Evolutionary conservation across 2,329 filamentous ascomycete genomes (phyloP), one percentile per base, ranked within the genome.

Genomic region (Trichoderma breve): DNA sequence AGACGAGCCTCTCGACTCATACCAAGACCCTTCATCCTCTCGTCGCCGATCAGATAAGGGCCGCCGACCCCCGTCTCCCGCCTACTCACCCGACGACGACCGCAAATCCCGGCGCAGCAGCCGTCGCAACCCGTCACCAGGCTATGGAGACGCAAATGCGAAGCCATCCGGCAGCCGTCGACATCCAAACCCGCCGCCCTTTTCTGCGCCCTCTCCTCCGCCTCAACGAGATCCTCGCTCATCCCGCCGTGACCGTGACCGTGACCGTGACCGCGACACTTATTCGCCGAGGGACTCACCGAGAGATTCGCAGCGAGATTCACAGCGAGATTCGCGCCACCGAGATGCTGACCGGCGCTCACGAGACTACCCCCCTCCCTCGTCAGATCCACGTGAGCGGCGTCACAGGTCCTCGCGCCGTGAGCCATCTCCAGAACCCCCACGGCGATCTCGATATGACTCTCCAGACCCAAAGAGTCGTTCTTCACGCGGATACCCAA

Each of bases 401-500:
- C 61, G 53, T 57, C 61, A 66, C 55, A 70, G 30, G 64, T 70
- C 71, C 32, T 72, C 71, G 7, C 65, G 58, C 24, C 65, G 65
- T 47, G 71, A 70, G 28, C 71, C 71, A 28, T 70, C 65, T 14
- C 63, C 53, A 11, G 71, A 70, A 34, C 36, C 61, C 3, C 39
- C 24, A 14, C 62, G 43, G 9, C 67, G 68, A 7, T 73, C 67
- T 39, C 58, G 71, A 65, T 30, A 64, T 24, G n/a, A 14, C 18
- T 70, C 71, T 15, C 68, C 61, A 11, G 72, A 71, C 3, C 72
- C 43, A 26, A 66, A 15, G 43, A 24, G 43, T 30, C 30, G 67
- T 24, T 60, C 69, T 26, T 61, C 72, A 15, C 72, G 69, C n/a
- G 26, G 47, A 47, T 30, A 63, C 21, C 63, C 39, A 4, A 7